These are phyloP conservation scores for Penicillium manginii DNA, from an alignment of 495 filamentous ascomycete genomes.

Conservation along the genomic window DNA sequence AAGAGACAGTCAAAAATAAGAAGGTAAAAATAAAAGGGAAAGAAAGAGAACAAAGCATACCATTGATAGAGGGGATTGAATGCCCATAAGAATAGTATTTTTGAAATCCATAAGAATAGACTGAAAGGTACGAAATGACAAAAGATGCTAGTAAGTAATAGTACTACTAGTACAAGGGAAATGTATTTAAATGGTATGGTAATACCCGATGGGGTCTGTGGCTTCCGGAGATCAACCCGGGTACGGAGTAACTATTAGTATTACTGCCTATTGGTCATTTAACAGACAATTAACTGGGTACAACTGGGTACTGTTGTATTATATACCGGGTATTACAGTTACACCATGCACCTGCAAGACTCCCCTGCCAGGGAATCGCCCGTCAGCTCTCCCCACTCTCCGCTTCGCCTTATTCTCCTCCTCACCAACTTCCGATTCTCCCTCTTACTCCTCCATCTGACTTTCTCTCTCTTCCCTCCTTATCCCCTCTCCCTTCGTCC, in stretches of 20 bases:
- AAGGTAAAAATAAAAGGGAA: background rate
- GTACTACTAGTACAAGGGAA: too few relatives aligned
- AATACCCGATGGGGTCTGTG: background rate
- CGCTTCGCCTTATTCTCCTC: slow-evolving; percentile 27
- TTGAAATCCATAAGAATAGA: background rate
- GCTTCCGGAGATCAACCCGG: background rate
- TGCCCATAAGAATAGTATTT: background rate
- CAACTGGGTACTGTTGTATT: too few relatives aligned
- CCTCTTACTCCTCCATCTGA: slow-evolving; percentile 17
- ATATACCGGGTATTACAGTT: background rate
- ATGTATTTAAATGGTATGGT: background rate
- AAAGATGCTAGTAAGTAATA: background rate
- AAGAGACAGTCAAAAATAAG: slow-evolving; percentile 1
- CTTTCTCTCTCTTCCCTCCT: slow-evolving; percentile 18
- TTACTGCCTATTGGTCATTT: too few relatives aligned
- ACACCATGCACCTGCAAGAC: background rate
- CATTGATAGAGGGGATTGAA: background rate
- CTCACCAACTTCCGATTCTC: slow-evolving; percentile 17
- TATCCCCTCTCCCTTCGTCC: slow-evolving; percentile 11
- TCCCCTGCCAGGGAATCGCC: slow-evolving; percentile 16
- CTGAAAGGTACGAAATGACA: background rate
- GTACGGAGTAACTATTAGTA: background rate
- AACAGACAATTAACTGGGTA: too few relatives aligned
- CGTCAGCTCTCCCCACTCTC: slow-evolving; percentile 43
- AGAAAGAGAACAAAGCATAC: slow-evolving; percentile 7